Base-by-base conservation (phyloP, 257 asterid genomes). In the Solanum acaule region DNA sequence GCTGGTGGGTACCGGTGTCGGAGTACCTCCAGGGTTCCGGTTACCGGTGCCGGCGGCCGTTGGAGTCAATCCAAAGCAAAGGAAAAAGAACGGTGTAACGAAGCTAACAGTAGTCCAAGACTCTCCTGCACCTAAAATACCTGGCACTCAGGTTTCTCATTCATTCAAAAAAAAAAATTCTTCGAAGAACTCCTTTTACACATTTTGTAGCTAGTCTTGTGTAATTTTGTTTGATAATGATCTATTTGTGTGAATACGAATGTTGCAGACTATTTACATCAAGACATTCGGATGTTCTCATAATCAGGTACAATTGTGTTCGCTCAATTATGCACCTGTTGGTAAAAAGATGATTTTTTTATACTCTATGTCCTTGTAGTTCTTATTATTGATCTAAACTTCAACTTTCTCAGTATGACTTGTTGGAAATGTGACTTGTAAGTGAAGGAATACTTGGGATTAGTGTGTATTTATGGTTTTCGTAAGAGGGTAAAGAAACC, bases 271-370 rank as follows among this genome's bases (percentile, higher is more conserved):
- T 59, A 95, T 96, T 90, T 95, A 94, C 90, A 91, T 96, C 86
- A 96, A 95, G 93, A 96, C 98, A 56, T 96, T 96, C 89, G 99
- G 98, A 25, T 96, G 99, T 79, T 96, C 98, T 22, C 99, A 95
- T 89, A 95, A 95, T 90, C 98, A 94, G 99, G 99, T 96, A 84
- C 52, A 46, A 35, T 34, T 10, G 27, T 71, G n/a, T 71, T 31
- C 34, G 10, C 22, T 72, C 25, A 46, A n/a, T 29, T 49, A 73
- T 71, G 25, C 31, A 9, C 59, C 10, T 31, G 11, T 10, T 85
- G 37, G 46, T 8, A 29, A 12, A 46, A 27, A 44, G 5, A 27
- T 46, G 34, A 75, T 75, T 6, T 6, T 73, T 75, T 75, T 34
- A 77, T 77, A 77, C 84, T 10, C 29, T 75, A 75, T 22, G 82